A percentile compares a stretch with the other conserved stretches of the same genome.
phyloP scores from a whole-genome alignment of 225 moss, liverwort and hornwort species.

The Polytrichum commune region DNA sequence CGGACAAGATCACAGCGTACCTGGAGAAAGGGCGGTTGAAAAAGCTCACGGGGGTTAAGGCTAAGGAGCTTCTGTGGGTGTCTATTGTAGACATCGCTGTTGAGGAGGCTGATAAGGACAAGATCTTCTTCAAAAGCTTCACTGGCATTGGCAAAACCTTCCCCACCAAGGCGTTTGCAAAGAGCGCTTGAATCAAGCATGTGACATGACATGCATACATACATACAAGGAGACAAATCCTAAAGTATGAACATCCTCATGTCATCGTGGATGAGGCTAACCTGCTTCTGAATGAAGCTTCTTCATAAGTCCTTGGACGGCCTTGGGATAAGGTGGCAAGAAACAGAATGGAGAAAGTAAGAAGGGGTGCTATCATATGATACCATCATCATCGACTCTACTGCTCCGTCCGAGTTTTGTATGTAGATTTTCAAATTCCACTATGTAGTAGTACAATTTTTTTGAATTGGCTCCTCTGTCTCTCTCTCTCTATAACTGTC shows the following conservation, averaged over 20 bases:
- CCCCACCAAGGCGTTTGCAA: constrained; percentile 43
- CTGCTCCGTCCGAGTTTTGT: too few species aligned
- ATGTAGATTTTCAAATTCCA: too few species aligned
- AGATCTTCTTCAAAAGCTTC: constrained; percentile 55
- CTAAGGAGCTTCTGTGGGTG: constrained; percentile 58
- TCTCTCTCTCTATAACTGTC: too few species aligned
- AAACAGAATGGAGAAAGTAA: neutral
- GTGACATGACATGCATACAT: neutral
- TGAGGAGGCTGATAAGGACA: constrained; percentile 19
- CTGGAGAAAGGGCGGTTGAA: constrained; percentile 41
- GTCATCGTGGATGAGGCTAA: neutral
- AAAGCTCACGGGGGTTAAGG: constrained; percentile 57
- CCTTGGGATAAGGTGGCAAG: neutral
- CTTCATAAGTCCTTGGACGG: neutral
- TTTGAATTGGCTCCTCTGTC: too few species aligned
- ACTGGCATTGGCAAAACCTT: constrained; percentile 56
- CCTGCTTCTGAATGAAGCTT: neutral
- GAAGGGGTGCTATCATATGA: too few species aligned
- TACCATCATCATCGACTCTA: too few species aligned
- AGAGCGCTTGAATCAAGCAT: constrained; percentile 3
- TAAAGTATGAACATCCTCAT: neutral
- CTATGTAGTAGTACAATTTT: too few species aligned
- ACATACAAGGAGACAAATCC: too few species aligned
- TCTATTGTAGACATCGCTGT: constrained; percentile 53
- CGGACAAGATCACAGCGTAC: constrained; percentile 41